Evolutionary conservation across 2,329 filamentous ascomycete genomes (phyloP).

Genomic region (Fusarium oxysporum): DNA sequence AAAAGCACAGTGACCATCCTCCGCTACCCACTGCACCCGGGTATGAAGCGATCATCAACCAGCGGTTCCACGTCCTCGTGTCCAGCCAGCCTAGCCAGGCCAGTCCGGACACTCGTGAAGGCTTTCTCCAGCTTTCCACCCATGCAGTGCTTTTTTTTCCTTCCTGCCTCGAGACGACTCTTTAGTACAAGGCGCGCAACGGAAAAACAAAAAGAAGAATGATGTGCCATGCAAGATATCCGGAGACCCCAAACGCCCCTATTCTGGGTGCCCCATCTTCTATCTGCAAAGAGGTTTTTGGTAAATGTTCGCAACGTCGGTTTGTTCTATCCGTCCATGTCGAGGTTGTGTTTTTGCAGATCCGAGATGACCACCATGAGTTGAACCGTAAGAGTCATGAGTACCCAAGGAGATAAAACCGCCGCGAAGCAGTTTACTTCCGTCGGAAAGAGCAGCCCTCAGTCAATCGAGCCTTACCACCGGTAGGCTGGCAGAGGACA

Average conservation of each 20-base stretch:
- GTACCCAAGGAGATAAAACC: conserved; percentile 61
- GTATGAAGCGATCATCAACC: conserved; percentile 74
- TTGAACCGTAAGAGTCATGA: conserved; percentile 63
- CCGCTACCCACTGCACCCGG: conserved; percentile 62
- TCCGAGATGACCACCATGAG: conserved; percentile 67
- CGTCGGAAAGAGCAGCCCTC: conserved; percentile 99
- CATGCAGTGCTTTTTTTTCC: conserved; percentile 62
- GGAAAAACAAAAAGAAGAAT: conserved; percentile 62
- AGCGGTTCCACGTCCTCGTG: conserved; percentile 72
- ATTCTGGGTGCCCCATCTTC: conserved; percentile 75
- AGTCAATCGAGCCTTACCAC: conserved; percentile 98
- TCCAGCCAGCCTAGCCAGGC: conserved; percentile 52
- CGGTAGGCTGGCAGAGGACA: conserved; percentile 98
- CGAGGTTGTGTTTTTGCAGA: conserved; percentile 66
- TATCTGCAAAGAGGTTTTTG: conserved; percentile 69
- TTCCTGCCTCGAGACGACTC: conserved; percentile 57
- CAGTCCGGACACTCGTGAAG: conserved; percentile 66
- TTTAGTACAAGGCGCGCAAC: conserved; percentile 59
- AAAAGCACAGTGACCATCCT: conserved; percentile 65
- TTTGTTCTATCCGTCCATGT: conserved; percentile 63
- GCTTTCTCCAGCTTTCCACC: conserved; percentile 69
- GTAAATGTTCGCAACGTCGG: conserved; percentile 57
- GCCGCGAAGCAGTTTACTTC: conserved; percentile 81
- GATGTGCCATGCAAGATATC: conserved; percentile 81
- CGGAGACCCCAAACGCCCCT: conserved; percentile 81